phyloP scores from a whole-genome alignment of 2,329 filamentous ascomycete genomes.

The Daldinia sp. region DNA sequence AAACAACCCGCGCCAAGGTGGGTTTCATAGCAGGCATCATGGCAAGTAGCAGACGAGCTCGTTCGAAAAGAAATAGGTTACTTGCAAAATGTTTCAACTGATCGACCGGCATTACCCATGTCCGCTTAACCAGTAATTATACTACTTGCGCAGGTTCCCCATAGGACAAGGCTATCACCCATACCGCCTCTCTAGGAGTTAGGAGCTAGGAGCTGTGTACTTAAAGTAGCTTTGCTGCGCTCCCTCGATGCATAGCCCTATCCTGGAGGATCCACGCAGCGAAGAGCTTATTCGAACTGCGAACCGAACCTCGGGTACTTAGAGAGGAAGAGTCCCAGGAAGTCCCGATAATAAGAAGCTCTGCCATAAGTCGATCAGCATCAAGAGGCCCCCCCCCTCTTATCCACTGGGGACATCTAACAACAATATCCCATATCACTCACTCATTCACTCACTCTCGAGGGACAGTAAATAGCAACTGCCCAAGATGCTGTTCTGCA shows the following conservation, averaged over 20 bases:
- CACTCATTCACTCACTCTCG: background rate
- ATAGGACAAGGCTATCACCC: constrained; percentile 9
- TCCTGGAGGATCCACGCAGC: constrained; percentile 16
- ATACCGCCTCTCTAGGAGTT: constrained; percentile 16
- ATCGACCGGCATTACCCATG: constrained; percentile 24
- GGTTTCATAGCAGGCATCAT: constrained; percentile 6
- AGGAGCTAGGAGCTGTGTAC: constrained; percentile 9
- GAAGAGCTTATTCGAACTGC: constrained; percentile 17
- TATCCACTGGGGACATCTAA: background rate
- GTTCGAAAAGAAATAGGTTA: constrained; percentile 18
- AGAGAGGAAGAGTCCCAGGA: constrained; percentile 14
- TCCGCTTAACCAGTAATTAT: background rate
- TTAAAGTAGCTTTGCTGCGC: constrained; percentile 25
- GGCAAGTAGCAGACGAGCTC: constrained; percentile 6
- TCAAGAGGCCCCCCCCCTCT: background rate
- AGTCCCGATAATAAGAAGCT: constrained; percentile 4
- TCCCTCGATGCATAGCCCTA: constrained; percentile 25
- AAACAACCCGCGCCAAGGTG: constrained; percentile 2
- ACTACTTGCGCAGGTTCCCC: constrained; percentile 28
- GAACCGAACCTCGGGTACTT: constrained; percentile 11
- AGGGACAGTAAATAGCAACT: background rate
- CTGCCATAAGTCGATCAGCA: background rate
- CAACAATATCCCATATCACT: background rate
- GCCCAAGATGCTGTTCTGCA: constrained; percentile 45
- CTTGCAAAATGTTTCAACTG: constrained; percentile 38